Base-by-base conservation (phyloP, 106 monocot genomes). In the Chionographis japonica region DNA sequence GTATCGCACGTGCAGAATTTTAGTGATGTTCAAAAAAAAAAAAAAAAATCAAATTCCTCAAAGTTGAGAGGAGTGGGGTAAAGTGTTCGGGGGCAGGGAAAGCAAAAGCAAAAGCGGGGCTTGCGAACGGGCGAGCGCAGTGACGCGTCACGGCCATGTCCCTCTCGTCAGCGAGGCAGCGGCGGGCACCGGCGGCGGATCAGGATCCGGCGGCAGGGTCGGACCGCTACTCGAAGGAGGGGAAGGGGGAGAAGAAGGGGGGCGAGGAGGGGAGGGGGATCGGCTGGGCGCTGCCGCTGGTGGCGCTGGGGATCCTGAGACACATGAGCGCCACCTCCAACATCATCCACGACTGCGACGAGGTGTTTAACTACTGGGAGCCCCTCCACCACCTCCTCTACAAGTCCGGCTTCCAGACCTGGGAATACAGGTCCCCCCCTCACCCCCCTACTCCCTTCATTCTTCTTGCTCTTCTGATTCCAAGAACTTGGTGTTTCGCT, bases 301-400 rank as follows among this genome's bases (percentile, higher is more conserved):
- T 83, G 50, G 85, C 79, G 8, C 80, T 98, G 10, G 92, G 78
- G 2, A 49, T 80, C 40, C 65, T 98, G 12, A 79, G 97, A 50
- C 77, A 98, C 74, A 90, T 92, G 92, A 98, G 97, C 78, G 89
- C 97, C 58, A 77, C 84, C 58, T 98, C 92, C 38, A 98, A 98
- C 80, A 80, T 98, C 74, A 77, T 98, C 63, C 97, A 98, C 60
- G 97, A 98, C 74, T 98, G 92, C 68, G 97, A 98, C 60, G 97
- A 98, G 87, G 92, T 93, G 42, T 98, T 92, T 83, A 98, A 98
- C 78, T 98, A 98, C 78, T 98, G 97, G 97, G 97, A 98, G 68
- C 97, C 92, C 50, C 95, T 92, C 59, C 97, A 98, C 69, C 85
- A 85, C 74, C 58, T 98, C 59, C 79, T 98, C 58, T 93, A 92